Evolutionary conservation across 2,329 filamentous ascomycete genomes (phyloP).

Genomic region (Phoma sp.): DNA sequence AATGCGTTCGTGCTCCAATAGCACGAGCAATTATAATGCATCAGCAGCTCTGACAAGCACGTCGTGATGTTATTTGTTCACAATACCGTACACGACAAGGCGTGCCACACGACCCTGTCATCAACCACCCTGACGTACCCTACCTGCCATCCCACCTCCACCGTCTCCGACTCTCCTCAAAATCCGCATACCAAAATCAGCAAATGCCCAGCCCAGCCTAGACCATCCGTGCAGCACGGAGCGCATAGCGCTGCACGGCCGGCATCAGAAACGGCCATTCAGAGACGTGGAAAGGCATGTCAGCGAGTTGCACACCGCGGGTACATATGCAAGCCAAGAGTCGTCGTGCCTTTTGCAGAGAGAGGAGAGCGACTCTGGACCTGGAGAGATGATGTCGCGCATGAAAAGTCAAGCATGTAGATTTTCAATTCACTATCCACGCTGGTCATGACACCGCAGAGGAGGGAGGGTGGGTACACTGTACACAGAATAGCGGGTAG

Average conservation of each 20-base stretch:
- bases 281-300: neutral
- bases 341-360: neutral
- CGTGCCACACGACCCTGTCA: too few relatives aligned
- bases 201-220: conserved; percentile 3
- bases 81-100: too few relatives aligned
- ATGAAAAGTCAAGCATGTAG: neutral
- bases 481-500: neutral
- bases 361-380: too few relatives aligned
- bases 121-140: too few relatives aligned
- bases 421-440: too few relatives aligned
- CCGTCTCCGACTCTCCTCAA: neutral
- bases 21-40: too few relatives aligned
- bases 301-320: neutral
- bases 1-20: too few relatives aligned
- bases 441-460: neutral
- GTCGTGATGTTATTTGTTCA: neutral
- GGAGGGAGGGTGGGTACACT: neutral
- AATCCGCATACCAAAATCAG: neutral
- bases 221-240: neutral
- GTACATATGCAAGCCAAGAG: conserved; percentile 7
- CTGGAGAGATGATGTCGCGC: neutral
- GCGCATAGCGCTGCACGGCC: conserved; percentile 7
- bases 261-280: neutral
- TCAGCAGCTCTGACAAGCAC: neutral
- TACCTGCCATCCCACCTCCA: neutral